phyloP scores from a whole-genome alignment of 2,329 filamentous ascomycete species.

The Helotiales sp. region DNA sequence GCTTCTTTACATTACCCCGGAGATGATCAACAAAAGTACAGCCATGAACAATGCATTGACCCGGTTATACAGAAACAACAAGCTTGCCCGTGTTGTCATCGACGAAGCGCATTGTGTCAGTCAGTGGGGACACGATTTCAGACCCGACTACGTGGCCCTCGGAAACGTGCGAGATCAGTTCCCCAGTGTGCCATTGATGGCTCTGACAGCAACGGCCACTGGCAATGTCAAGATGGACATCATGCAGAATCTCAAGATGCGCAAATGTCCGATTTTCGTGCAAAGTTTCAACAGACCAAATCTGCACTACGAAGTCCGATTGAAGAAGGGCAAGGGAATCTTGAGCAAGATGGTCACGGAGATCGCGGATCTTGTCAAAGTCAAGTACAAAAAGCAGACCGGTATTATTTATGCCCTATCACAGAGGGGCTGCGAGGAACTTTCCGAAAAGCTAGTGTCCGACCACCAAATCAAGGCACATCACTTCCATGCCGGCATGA shows the following conservation, averaged over 20 bases:
- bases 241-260: conserved; percentile 87
- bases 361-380: conserved; percentile 70
- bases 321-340: conserved; percentile 67
- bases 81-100: conserved; percentile 89
- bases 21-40: conserved; percentile 88
- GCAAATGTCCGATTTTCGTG: conserved; percentile 74
- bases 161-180: conserved; percentile 75
- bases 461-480: conserved; percentile 71
- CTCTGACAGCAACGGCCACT: conserved; percentile 93
- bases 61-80: conserved; percentile 69
- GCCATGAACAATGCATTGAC: conserved; percentile 69
- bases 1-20: conserved; percentile 92
- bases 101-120: conserved; percentile 99
- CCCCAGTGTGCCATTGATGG: conserved; percentile 85
- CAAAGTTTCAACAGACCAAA: conserved; percentile 99
- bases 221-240: conserved; percentile 91
- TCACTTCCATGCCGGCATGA: conserved; percentile 86
- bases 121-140: conserved; percentile 98
- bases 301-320: conserved; percentile 81
- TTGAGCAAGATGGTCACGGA: conserved; percentile 55
- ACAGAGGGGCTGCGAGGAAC: conserved; percentile 78
- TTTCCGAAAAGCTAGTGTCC: conserved; percentile 70
- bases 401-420: conserved; percentile 96
- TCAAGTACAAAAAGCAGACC: conserved; percentile 71
- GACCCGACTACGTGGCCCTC: conserved; percentile 90